A percentile compares a stretch with the other conserved stretches of the same genome.
Conservation (phyloP, 2,329 filamentous ascomycete genomes). For the Fusarium metavorans region DNA sequence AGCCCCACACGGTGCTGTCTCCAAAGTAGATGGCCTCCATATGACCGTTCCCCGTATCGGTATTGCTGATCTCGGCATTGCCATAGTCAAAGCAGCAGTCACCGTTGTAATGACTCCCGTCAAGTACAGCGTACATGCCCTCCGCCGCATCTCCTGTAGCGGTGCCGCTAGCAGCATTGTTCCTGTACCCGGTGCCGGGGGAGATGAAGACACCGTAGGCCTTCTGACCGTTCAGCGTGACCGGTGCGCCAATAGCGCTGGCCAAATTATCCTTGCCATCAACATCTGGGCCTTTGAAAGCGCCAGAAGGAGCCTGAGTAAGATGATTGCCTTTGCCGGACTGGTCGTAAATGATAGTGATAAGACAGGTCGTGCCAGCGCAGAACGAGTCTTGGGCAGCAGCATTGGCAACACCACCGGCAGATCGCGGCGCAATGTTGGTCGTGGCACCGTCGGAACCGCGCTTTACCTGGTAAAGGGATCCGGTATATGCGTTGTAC, state of each 20-base stretch:
- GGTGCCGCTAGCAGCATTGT: slow-evolving; percentile 14
- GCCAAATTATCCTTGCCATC: slow-evolving; percentile 27
- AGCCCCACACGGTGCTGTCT: slow-evolving; percentile 64
- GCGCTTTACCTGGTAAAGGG: slow-evolving; percentile 28
- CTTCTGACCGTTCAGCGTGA: slow-evolving; percentile 27
- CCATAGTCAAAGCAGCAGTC: slow-evolving; percentile 31
- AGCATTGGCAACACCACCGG: slow-evolving; percentile 73
- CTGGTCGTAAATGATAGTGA: slow-evolving; percentile 74
- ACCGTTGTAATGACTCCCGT: slow-evolving; percentile 26
- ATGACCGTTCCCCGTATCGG: slow-evolving; percentile 70
- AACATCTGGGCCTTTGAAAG: slow-evolving; percentile 49
- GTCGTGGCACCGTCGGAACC: slow-evolving; percentile 16
- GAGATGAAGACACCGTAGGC: slow-evolving; percentile 28
- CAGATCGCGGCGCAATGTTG: slow-evolving; percentile 46
- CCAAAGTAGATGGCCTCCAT: slow-evolving; percentile 79
- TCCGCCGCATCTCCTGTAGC: slow-evolving; percentile 18
- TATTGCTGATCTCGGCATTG: slow-evolving; percentile 57
- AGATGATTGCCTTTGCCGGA: slow-evolving; percentile 72
- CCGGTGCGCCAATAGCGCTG: slow-evolving; percentile 22
- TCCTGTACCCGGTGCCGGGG: slow-evolving; percentile 22
- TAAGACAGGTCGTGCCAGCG: slow-evolving; percentile 69
- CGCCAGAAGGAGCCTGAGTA: slow-evolving; percentile 68
- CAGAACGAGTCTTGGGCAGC: slow-evolving; percentile 72
- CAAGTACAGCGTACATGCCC: slow-evolving; percentile 28
- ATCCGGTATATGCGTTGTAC: not conserved